Percentiles rank a stretch among this genome's conserved stretches.
Conservation (phyloP, 2,329 filamentous ascomycete genomes). For the Coniochaeta ligniaria region DNA sequence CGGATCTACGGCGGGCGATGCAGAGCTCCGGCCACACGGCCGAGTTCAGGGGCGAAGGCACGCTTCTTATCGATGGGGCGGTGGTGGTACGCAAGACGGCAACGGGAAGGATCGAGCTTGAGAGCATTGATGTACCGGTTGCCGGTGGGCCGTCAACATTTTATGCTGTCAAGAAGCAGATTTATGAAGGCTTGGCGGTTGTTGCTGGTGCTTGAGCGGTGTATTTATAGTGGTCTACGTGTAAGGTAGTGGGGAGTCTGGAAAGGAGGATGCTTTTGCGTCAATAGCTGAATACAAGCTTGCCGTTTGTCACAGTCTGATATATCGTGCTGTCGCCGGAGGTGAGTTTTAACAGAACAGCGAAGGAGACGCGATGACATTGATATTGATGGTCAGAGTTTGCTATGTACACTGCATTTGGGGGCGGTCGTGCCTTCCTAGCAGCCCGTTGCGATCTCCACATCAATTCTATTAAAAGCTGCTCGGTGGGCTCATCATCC, state of each 20-base stretch:
- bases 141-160: slow-evolving; percentile 52
- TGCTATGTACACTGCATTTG: no score
- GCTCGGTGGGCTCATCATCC: no score
- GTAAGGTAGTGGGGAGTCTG: not conserved
- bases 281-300: not conserved
- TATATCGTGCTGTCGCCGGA: not conserved
- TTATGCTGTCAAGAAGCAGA: slow-evolving; percentile 79
- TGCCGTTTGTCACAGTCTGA: no score
- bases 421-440: no score
- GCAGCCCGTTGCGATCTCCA: no score
- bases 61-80: slow-evolving; percentile 77
- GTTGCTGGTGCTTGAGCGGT: slow-evolving; percentile 56
- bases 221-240: not conserved
- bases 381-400: no score
- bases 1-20: slow-evolving; percentile 81
- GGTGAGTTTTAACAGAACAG: not conserved
- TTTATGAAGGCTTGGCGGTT: slow-evolving; percentile 90
- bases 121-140: slow-evolving; percentile 58
- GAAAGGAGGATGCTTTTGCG: not conserved
- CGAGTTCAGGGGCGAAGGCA: slow-evolving; percentile 91
- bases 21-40: slow-evolving; percentile 75
- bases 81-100: slow-evolving; percentile 86
- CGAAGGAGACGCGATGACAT: not conserved
- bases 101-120: slow-evolving; percentile 81
- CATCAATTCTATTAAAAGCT: no score